Evolutionary conservation across 2,329 filamentous ascomycete species (phyloP).

Genomic region (Colletotrichum sp.): DNA sequence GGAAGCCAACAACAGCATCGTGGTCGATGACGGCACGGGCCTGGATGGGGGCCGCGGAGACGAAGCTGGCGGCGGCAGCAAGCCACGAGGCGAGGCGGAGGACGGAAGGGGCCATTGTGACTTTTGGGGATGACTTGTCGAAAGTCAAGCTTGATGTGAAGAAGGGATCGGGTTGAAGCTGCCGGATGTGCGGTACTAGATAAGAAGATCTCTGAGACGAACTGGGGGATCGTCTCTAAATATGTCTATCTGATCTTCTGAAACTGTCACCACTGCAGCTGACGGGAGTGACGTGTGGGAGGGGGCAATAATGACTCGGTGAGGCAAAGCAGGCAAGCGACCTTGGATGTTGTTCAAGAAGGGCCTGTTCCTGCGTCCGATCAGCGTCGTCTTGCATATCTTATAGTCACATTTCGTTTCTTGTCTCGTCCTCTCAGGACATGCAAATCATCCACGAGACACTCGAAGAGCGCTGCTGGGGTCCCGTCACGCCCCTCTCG

Average conservation of each 20-base stretch:
- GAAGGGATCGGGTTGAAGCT: not conserved
- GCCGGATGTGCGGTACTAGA: not conserved
- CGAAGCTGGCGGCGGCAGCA: constrained; percentile 11
- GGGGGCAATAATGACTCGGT: not conserved
- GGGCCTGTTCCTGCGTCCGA: not conserved
- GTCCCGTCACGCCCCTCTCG: not conserved
- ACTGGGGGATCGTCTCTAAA: constrained; percentile 10
- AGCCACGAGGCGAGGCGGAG: constrained; percentile 20
- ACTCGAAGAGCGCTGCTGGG: not conserved
- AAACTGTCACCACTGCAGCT: constrained; percentile 6
- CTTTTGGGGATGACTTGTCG: not conserved
- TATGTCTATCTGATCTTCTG: not conserved
- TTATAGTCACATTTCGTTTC: constrained; percentile 1
- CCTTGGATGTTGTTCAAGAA: not conserved
- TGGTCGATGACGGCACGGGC: constrained; percentile 33
- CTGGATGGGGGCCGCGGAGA: constrained; percentile 27
- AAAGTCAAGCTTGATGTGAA: not conserved
- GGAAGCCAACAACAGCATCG: constrained; percentile 36
- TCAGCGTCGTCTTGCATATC: not conserved
- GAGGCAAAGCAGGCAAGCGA: not conserved
- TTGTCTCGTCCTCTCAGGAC: not conserved
- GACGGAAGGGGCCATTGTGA: constrained; percentile 18
- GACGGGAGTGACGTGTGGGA: not conserved
- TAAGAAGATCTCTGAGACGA: not conserved
- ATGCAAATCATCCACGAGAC: not conserved